These are phyloP conservation scores for Solanum chacoense DNA, from an alignment of 305 asterid genomes.

Conservation along the genomic window DNA sequence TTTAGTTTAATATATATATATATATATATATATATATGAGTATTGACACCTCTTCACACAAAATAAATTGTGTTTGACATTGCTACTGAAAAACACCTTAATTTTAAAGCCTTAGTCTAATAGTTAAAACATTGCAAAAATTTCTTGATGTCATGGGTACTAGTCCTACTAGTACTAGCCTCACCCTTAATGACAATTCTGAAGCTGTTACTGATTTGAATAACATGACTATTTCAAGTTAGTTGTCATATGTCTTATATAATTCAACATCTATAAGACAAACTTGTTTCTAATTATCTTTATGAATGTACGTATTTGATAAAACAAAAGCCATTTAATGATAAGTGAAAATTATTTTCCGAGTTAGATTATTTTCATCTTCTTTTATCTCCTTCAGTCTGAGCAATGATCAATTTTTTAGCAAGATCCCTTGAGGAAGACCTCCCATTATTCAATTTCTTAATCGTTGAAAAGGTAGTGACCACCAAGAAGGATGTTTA, in stretches of 20 bases:
- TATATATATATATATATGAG: too few relatives aligned
- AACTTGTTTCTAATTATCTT: neutral
- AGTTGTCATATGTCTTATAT: neutral
- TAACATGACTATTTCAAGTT: neutral
- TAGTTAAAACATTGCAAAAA: too few relatives aligned
- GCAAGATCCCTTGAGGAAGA: neutral
- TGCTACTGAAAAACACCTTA: too few relatives aligned
- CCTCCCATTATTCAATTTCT: neutral
- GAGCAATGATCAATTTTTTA: neutral
- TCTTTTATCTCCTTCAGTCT: neutral
- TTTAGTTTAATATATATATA: too few relatives aligned
- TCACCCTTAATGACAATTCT: too few relatives aligned
- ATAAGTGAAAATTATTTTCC: neutral
- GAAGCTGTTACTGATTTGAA: too few relatives aligned
- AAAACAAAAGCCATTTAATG: neutral
- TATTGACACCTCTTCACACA: too few relatives aligned
- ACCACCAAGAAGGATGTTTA: neutral
- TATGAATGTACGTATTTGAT: neutral
- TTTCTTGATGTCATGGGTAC: too few relatives aligned
- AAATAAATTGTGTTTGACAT: too few relatives aligned
- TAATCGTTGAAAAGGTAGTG: neutral
- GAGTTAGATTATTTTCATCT: neutral
- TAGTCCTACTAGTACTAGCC: too few relatives aligned
- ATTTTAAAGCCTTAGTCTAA: too few relatives aligned
- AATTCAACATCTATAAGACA: neutral